Conservation (phyloP, 2,329 filamentous ascomycete genomes). For the Incumbomyces delicatus region DNA sequence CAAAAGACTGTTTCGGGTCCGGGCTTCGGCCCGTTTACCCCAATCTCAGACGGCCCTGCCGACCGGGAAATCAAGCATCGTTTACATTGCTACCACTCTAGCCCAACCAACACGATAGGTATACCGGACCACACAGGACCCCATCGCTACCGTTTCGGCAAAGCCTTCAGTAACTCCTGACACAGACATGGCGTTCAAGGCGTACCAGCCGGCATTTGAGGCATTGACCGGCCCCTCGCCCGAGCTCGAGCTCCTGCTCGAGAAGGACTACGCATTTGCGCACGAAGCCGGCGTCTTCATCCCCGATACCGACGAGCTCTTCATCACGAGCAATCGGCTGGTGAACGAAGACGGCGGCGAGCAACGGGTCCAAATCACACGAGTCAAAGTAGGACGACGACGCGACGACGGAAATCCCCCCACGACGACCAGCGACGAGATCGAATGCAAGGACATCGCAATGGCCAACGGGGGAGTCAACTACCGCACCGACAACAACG, state of each 20-base stretch:
- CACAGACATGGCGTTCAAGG: not conserved
- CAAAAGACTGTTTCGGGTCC: too few species aligned
- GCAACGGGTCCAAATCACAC: constrained; percentile 21
- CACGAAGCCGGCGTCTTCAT: constrained; percentile 39
- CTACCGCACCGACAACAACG: not conserved
- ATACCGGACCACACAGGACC: too few species aligned
- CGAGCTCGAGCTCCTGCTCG: constrained; percentile 29
- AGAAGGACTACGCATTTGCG: constrained; percentile 38
- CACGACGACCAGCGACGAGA: not conserved
- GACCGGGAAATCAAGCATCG: too few species aligned
- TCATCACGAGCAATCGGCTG: constrained; percentile 31
- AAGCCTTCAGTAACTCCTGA: too few species aligned
- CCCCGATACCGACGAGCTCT: constrained; percentile 24
- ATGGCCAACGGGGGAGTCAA: constrained; percentile 15
- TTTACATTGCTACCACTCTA: too few species aligned
- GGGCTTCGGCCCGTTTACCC: too few species aligned
- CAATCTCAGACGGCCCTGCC: too few species aligned
- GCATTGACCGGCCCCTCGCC: constrained; percentile 23
- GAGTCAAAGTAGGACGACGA: constrained; percentile 8
- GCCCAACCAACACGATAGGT: too few species aligned
- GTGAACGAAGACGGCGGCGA: constrained; percentile 13
- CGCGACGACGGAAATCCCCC: too few species aligned
- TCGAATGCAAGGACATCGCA: constrained; percentile 1
- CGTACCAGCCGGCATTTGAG: constrained; percentile 1
- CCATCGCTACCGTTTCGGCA: too few species aligned